Conservation (phyloP, 139 green algal species). For the Trebouxia sp. region DNA sequence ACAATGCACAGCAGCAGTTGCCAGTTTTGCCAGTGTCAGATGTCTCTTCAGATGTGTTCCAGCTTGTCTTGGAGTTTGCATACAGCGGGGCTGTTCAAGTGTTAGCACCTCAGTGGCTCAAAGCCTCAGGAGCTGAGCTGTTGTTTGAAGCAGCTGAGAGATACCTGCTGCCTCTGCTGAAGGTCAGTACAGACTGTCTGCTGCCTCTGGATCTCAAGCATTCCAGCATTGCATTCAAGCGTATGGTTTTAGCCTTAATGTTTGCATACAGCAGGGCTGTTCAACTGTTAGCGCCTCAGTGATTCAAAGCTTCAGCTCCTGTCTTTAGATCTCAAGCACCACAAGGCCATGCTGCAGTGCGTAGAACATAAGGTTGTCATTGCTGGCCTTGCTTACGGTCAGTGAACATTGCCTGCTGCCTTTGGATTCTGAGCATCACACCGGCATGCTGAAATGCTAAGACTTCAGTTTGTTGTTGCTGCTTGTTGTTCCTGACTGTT, state of each 20-base stretch:
- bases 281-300: too few species aligned
- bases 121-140: slow-evolving; percentile 6
- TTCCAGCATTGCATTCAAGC: neutral
- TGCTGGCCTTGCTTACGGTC: too few species aligned
- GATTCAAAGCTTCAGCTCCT: too few species aligned
- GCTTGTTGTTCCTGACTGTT: too few species aligned
- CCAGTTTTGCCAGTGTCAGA: neutral
- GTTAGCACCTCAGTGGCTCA: neutral
- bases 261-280: neutral
- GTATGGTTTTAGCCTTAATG: too few species aligned
- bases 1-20: neutral
- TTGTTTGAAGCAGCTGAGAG: slow-evolving; percentile 39
- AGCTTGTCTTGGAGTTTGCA: slow-evolving; percentile 27
- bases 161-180: slow-evolving; percentile 35
- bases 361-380: too few species aligned
- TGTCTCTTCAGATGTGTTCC: slow-evolving; percentile 16
- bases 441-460: too few species aligned
- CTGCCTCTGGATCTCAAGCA: neutral
- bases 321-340: too few species aligned
- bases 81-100: slow-evolving; percentile 32
- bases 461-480: too few species aligned
- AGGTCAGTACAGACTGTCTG: neutral
- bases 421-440: too few species aligned
- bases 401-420: too few species aligned
- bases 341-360: too few species aligned